Conservation (phyloP, 441 rosid genomes). For the Adansonia gregorii region DNA sequence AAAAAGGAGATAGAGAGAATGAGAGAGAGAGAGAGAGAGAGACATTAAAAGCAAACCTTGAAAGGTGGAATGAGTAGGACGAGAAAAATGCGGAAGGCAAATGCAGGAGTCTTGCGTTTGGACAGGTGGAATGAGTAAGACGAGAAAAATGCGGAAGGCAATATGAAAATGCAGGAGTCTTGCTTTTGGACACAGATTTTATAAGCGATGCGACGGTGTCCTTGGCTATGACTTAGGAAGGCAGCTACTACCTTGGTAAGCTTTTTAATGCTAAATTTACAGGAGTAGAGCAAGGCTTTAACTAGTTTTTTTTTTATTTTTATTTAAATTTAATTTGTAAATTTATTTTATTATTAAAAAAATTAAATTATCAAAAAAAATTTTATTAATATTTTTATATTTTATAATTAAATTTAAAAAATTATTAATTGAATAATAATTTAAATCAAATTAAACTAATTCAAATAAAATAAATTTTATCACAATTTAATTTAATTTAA, state of each 20-base stretch:
- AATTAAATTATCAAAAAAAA: too few relatives aligned
- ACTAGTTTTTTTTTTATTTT: too few relatives aligned
- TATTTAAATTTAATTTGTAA: too few relatives aligned
- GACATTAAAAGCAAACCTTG: constrained; percentile 12
- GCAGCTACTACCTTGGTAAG: neutral
- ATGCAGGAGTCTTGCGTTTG: neutral
- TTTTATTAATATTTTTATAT: too few relatives aligned
- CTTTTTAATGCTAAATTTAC: neutral
- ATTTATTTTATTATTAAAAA: too few relatives aligned
- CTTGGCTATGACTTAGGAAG: neutral
- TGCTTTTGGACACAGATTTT: neutral
- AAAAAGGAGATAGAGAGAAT: too few relatives aligned
- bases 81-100: neutral
- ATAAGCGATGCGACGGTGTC: neutral
- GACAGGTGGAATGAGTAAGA: neutral
- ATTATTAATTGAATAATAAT: too few relatives aligned
- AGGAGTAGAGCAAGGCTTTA: too few relatives aligned
- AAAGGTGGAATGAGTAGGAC: neutral
- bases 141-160: neutral
- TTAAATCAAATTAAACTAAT: too few relatives aligned
- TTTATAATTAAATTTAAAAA: too few relatives aligned
- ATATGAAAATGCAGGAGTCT: neutral
- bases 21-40: neutral
- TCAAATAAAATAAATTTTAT: too few relatives aligned
- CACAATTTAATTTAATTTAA: too few relatives aligned